Conservation (phyloP, 305 asterid genomes). For the Andrographis paniculata region DNA sequence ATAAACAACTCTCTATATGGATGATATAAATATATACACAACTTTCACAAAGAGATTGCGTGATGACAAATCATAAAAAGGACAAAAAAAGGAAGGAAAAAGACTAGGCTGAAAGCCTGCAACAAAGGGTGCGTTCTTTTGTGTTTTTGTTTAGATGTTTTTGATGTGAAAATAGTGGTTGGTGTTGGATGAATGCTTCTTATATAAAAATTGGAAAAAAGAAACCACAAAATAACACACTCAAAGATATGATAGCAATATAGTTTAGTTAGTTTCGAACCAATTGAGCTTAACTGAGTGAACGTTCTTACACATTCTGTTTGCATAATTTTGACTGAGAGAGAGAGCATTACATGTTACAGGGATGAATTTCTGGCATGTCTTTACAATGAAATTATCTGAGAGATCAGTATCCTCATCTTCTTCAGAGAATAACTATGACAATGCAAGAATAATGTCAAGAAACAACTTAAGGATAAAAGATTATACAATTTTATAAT, state of each 20-base stretch:
- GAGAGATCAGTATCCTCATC: slow-evolving; percentile 84
- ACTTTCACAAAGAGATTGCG: background rate
- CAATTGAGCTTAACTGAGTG: no score
- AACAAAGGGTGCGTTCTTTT: no score
- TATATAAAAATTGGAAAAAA: no score
- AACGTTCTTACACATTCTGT: no score
- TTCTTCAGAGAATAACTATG: slow-evolving; percentile 61
- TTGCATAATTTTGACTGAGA: no score
- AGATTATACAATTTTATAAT: background rate
- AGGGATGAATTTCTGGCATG: slow-evolving; percentile 94
- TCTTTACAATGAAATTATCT: slow-evolving; percentile 88
- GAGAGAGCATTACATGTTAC: slow-evolving; percentile 60
- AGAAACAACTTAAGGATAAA: background rate
- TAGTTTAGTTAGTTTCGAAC: no score
- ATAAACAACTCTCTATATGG: background rate
- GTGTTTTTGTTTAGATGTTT: no score
- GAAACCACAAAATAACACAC: no score
- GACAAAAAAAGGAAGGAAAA: background rate
- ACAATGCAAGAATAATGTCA: slow-evolving; percentile 13
- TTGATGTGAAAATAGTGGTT: no score
- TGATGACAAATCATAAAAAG: background rate
- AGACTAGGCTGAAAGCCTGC: background rate
- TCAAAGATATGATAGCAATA: no score
- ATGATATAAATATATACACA: background rate
- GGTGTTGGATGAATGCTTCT: no score